A percentile compares a stretch with the other conserved stretches of the same genome.
Conservation (phyloP, 2,329 filamentous ascomycete genomes). For the Exserohilum turcica region DNA sequence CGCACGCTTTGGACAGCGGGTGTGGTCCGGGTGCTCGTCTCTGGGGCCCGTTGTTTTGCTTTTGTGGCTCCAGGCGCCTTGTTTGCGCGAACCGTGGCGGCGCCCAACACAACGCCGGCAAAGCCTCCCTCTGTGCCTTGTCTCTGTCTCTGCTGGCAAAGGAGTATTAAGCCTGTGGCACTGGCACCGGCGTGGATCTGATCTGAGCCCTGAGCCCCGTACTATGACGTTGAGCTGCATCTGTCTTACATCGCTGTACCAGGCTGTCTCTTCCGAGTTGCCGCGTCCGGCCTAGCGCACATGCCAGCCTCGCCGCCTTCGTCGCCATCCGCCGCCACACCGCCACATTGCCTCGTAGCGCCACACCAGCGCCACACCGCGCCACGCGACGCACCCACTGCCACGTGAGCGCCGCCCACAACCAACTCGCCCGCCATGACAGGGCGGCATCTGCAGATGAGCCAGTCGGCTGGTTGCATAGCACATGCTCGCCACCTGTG, state of each 20-base stretch:
- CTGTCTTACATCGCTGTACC: slow-evolving; percentile 2
- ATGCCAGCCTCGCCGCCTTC: not conserved
- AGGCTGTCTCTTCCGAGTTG: slow-evolving; percentile 1
- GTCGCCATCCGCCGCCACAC: no score
- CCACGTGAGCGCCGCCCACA: not conserved
- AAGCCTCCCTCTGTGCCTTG: not conserved
- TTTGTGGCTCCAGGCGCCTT: not conserved
- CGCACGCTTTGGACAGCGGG: not conserved
- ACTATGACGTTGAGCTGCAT: slow-evolving; percentile 15
- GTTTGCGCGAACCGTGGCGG: not conserved
- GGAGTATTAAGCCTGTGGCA: slow-evolving; percentile 8
- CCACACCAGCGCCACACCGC: slow-evolving; percentile 3
- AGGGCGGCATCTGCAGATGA: not conserved
- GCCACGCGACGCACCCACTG: not conserved
- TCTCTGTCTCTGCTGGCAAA: slow-evolving; percentile 7
- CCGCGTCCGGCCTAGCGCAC: not conserved
- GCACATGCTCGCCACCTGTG: not conserved
- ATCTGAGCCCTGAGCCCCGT: slow-evolving; percentile 14
- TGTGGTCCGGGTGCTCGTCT: not conserved
- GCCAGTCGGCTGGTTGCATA: not conserved
- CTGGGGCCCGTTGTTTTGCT: not conserved
- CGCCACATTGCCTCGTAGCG: not conserved
- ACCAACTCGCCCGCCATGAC: not conserved
- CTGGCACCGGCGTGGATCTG: slow-evolving; percentile 3
- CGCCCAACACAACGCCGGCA: not conserved